These are phyloP conservation scores for Delitschia confertaspora DNA, from an alignment of 495 filamentous ascomycete species.

Conservation along the genomic window DNA sequence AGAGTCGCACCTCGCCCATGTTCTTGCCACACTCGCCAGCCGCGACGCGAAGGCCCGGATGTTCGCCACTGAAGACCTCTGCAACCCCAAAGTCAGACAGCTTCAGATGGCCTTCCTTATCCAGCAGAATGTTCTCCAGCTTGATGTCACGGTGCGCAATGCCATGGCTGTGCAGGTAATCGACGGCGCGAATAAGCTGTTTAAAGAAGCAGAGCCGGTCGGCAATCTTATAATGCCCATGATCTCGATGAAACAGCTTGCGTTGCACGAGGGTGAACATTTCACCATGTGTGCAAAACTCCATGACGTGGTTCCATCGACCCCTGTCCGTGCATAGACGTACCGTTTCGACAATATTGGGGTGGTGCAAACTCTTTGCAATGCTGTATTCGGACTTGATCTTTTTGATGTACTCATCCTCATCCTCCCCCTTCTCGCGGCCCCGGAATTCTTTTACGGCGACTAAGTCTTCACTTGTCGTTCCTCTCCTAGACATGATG, in stretches of 20 bases:
- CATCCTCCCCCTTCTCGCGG: slow-evolving; percentile 47
- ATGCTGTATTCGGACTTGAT: slow-evolving; percentile 75
- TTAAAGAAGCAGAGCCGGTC: slow-evolving; percentile 71
- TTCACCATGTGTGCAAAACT: slow-evolving; percentile 68
- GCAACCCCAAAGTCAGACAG: slow-evolving; percentile 76
- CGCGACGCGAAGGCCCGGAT: slow-evolving; percentile 57
- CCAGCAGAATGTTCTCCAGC: slow-evolving; percentile 66
- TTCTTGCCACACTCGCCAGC: slow-evolving; percentile 56
- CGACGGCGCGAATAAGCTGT: slow-evolving; percentile 61
- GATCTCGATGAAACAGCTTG: slow-evolving; percentile 29
- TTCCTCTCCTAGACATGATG: slow-evolving; percentile 53
- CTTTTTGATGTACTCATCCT: slow-evolving; percentile 63
- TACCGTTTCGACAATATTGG: slow-evolving; percentile 67
- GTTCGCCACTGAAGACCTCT: slow-evolving; percentile 64
- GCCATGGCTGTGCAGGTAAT: slow-evolving; percentile 60
- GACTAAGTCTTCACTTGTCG: slow-evolving; percentile 47
- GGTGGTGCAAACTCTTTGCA: slow-evolving; percentile 65
- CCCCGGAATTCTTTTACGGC: slow-evolving; percentile 77
- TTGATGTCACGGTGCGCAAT: slow-evolving; percentile 80
- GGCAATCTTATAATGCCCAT: slow-evolving; percentile 45
- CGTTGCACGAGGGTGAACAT: slow-evolving; percentile 58
- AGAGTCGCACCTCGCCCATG: slow-evolving; percentile 57
- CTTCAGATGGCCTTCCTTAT: slow-evolving; percentile 59
- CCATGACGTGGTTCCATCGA: slow-evolving; percentile 77
- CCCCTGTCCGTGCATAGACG: slow-evolving; percentile 55